A percentile compares a stretch with the other conserved stretches of the same genome.
phyloP scores from a whole-genome alignment of 2,329 filamentous ascomycete species.

The Cercospora sp. region DNA sequence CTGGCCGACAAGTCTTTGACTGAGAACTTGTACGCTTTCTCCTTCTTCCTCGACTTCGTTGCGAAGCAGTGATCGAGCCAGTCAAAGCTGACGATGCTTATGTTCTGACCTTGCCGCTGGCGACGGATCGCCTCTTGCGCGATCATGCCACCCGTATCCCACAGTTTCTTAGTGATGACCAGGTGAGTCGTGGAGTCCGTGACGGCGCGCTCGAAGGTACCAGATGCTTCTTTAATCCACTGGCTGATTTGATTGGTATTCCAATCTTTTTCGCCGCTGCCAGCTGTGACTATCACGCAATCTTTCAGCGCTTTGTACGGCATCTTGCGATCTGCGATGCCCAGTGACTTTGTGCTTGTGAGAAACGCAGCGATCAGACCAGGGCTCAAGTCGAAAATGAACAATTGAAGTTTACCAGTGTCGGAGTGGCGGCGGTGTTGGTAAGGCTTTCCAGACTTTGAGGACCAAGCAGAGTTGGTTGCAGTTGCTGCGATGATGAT shows the following conservation, averaged over 20 bases:
- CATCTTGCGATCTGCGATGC: constrained; percentile 17
- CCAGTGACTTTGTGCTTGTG: background rate
- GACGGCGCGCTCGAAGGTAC: constrained; percentile 55
- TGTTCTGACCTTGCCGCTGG: constrained; percentile 19
- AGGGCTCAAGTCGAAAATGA: background rate
- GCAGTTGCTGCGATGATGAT: background rate
- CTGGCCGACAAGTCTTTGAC: constrained; percentile 5
- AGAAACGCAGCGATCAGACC: background rate
- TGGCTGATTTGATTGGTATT: constrained; percentile 47
- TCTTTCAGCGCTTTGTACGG: constrained; percentile 21
- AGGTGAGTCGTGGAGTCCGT: constrained; percentile 67
- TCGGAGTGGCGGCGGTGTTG: background rate
- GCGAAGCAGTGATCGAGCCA: constrained; percentile 55
- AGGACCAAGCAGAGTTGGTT: background rate
- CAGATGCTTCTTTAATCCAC: constrained; percentile 68
- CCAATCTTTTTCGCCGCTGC: constrained; percentile 23
- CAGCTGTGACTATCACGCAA: constrained; percentile 25
- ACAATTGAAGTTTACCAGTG: background rate
- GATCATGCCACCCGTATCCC: constrained; percentile 34
- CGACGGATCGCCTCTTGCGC: constrained; percentile 20
- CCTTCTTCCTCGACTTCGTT: constrained; percentile 31
- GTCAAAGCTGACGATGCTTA: constrained; percentile 45
- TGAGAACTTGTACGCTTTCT: constrained; percentile 19
- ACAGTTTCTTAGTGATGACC: constrained; percentile 65
- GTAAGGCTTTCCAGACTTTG: background rate